Evolutionary conservation across 352 stramenopile genomes (phyloP).

Genomic region (Globisporangium mamillatum): DNA sequence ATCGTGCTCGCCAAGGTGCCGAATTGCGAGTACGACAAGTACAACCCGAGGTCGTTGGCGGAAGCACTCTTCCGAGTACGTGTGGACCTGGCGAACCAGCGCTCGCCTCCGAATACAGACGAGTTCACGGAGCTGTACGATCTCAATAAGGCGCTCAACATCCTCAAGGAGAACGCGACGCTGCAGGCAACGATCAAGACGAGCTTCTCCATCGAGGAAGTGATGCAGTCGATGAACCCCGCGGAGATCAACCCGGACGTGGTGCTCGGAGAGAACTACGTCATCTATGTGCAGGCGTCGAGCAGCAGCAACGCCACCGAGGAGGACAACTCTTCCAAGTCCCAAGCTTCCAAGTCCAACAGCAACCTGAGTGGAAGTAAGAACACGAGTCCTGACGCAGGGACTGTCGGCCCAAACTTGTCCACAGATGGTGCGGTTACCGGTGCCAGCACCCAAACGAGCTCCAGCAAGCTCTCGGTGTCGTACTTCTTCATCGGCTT

Average conservation of each 20-base stretch:
- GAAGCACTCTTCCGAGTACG: slow-evolving; percentile 29
- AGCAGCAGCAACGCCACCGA: slow-evolving; percentile 6
- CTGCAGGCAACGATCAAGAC: slow-evolving; percentile 20
- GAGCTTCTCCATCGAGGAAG: slow-evolving; percentile 14
- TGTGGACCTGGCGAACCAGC: slow-evolving; percentile 21
- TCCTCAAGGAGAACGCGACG: slow-evolving; percentile 28
- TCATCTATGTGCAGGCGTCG: slow-evolving; percentile 18
- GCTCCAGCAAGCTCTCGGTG: slow-evolving; percentile 8
- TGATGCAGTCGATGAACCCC: slow-evolving; percentile 17
- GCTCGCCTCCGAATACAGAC: slow-evolving; percentile 12
- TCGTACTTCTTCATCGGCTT: slow-evolving; percentile 24
- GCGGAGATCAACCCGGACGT: slow-evolving; percentile 22
- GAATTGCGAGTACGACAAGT: slow-evolving; percentile 25
- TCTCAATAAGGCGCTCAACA: slow-evolving; percentile 29
- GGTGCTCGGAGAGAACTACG: slow-evolving; percentile 20
- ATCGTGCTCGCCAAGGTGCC: slow-evolving; percentile 29
- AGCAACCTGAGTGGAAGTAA: not conserved
- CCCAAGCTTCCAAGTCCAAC: not conserved
- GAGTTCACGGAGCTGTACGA: slow-evolving; percentile 29
- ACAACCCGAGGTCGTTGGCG: slow-evolving; percentile 22
- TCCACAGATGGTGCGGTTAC: not conserved
- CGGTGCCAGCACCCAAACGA: not conserved
- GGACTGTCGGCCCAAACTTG: too few species aligned
- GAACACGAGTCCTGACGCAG: not conserved
- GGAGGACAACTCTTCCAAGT: not conserved